Conservation (phyloP, 73 alveolate species). For the Symbiodinium natans region DNA sequence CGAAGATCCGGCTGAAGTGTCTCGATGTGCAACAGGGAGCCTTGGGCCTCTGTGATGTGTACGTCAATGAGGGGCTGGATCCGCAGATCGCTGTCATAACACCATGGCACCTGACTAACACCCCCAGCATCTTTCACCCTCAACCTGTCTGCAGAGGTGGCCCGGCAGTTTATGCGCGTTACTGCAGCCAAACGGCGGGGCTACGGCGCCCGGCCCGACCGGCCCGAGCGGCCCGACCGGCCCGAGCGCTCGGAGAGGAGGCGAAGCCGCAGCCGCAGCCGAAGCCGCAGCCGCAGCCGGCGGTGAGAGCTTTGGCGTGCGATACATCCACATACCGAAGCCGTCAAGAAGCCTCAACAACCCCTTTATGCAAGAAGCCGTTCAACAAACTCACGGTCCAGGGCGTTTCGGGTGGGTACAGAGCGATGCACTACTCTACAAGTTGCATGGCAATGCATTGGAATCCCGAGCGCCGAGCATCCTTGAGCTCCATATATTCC, state of each 20-base stretch:
- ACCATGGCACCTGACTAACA: too few species aligned
- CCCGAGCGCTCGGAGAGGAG: neutral
- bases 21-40: neutral
- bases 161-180: slow-evolving; percentile 92
- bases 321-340: neutral
- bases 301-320: neutral
- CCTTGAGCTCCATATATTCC: too few species aligned
- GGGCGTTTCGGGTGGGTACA: too few species aligned
- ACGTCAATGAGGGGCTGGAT: too few species aligned
- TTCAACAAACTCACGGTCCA: neutral
- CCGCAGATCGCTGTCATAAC: too few species aligned
- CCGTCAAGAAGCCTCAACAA: too few species aligned
- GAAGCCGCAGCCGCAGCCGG: neutral
- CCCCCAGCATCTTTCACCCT: too few species aligned
- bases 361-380: too few species aligned
- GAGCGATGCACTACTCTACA: too few species aligned
- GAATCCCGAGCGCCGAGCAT: too few species aligned
- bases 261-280: neutral
- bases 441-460: too few species aligned
- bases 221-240: neutral
- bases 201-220: slow-evolving; percentile 18
- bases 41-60: neutral
- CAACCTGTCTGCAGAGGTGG: neutral
- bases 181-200: slow-evolving; percentile 93
- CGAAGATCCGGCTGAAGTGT: slow-evolving; percentile 69